Base-by-base conservation (phyloP, 2,329 filamentous ascomycete species). In the Aspergillus fumigatus region DNA sequence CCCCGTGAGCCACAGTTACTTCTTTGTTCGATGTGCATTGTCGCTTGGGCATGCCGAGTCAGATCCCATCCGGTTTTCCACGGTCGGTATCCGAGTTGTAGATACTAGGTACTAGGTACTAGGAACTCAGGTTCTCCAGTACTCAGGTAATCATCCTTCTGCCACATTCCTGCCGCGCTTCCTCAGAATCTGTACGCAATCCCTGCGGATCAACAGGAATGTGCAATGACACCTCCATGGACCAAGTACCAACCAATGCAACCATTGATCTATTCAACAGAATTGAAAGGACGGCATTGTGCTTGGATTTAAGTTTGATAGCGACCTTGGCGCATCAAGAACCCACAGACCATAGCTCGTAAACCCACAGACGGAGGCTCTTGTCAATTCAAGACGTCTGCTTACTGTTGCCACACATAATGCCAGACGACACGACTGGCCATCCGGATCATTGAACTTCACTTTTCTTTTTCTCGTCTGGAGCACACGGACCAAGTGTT, bases 401-500 rank as follows among this genome's bases (percentile, higher is more conserved):
- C 14, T 38, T 38, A 7, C 32, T 38, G 14, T 38, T n/a, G 32
- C 32, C 14, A 17, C 14, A 6, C 32, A 17, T 17, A 17, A 38
- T 17, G 4, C 29, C 11, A 35, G 11, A 35, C 11, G 32, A 17
- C 14, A 14, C 11, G 11, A 14, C 32, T 35, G 32, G 32, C 11
- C 32, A 35, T 35, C 32, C 5, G n/a, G 32, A 38, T 35, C 32
- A 38, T 19, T 45, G 11, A 26, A 26, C 43, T 26, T 47, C 4
- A 4, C 1, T 19, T 45, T 45, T 23, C 41, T 45, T 45, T 45
- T 45, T 23, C 43, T 7, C 5, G 19, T 14, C 10, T 47, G 43
- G 19, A 52, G 55, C 52, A 59, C 60, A 59, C 59, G 54, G 55
- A 59, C 59, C 57, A 61, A 59, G 55, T 49, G 57, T 59, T 58